These are phyloP conservation scores for Rhazya stricta DNA, from an alignment of 257 asterid genomes.

Conservation along the genomic window DNA sequence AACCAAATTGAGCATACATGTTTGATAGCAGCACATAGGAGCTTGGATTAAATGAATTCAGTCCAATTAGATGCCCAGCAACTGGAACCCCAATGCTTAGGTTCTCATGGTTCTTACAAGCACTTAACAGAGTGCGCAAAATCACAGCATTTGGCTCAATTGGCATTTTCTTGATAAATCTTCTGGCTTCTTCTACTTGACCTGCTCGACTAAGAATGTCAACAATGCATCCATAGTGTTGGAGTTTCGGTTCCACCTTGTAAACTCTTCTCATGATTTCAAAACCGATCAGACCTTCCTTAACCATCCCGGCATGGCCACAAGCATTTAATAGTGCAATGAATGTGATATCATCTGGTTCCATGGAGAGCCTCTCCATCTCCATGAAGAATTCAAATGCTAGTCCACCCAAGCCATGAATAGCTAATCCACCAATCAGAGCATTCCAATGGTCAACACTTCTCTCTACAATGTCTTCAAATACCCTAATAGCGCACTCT, in stretches of 20 bases:
- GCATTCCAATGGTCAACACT: slow-evolving; percentile 77
- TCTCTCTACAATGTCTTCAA: slow-evolving; percentile 43
- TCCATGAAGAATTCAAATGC: slow-evolving; percentile 71
- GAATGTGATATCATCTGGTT: slow-evolving; percentile 75
- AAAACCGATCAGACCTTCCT: slow-evolving; percentile 76
- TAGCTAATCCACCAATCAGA: slow-evolving; percentile 79
- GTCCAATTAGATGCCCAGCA: slow-evolving; percentile 44
- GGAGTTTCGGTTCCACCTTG: slow-evolving; percentile 54
- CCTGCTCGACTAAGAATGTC: slow-evolving; percentile 79
- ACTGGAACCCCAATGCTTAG: slow-evolving; percentile 49
- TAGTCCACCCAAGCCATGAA: slow-evolving; percentile 64
- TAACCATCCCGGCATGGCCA: slow-evolving; percentile 77
- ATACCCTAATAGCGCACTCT: slow-evolving; percentile 51
- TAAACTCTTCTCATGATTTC: slow-evolving; percentile 68
- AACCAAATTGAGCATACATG: slow-evolving; percentile 63
- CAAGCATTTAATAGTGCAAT: slow-evolving; percentile 70
- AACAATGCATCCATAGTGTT: slow-evolving; percentile 81
- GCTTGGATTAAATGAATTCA: slow-evolving; percentile 46
- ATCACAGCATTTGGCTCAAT: slow-evolving; percentile 66
- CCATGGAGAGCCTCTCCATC: slow-evolving; percentile 45
- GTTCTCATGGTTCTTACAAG: slow-evolving; percentile 55
- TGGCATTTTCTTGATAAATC: slow-evolving; percentile 64
- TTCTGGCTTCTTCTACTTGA: slow-evolving; percentile 53
- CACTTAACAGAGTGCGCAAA: slow-evolving; percentile 60
- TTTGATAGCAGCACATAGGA: slow-evolving; percentile 69